phyloP scores from a whole-genome alignment of 768 basidiomycete species.

The Neoboletus brunneissimus region DNA sequence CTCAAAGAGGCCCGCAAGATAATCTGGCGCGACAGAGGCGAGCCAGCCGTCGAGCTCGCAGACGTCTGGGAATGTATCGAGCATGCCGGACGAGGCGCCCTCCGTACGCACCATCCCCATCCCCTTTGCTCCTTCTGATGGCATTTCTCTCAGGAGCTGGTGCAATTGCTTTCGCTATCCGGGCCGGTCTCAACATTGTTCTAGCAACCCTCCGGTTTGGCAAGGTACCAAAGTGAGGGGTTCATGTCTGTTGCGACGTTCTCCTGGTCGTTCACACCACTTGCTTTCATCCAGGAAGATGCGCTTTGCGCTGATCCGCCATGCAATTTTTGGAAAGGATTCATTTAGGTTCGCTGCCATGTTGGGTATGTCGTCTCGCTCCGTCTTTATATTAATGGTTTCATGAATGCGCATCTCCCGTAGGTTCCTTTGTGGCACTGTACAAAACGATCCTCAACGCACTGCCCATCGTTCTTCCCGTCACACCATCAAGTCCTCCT shows the following conservation, averaged over 20 bases:
- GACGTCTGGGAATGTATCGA: conserved; percentile 63
- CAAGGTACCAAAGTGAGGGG: conserved; percentile 59
- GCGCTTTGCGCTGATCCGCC: conserved; percentile 65
- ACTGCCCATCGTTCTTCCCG: conserved; percentile 66
- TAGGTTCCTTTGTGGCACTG: conserved; percentile 71
- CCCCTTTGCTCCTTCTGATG: background rate
- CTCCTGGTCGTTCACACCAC: background rate
- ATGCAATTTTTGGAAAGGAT: conserved; percentile 81
- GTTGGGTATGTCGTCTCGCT: conserved; percentile 53
- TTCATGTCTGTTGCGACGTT: background rate
- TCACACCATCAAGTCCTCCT: conserved; percentile 22
- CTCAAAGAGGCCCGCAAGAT: conserved; percentile 72
- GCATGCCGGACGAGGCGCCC: conserved; percentile 68
- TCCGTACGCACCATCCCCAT: conserved; percentile 49
- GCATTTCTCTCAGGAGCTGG: conserved; percentile 62
- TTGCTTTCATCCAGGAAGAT: conserved; percentile 46
- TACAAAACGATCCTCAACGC: conserved; percentile 81
- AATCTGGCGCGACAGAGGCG: conserved; percentile 78
- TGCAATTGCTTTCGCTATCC: conserved; percentile 73
- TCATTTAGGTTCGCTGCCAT: conserved; percentile 83
- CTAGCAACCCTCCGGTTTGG: conserved; percentile 73
- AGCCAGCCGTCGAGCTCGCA: conserved; percentile 66
- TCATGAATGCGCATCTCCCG: background rate
- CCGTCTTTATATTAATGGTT: too few species aligned
- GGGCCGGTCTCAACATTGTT: conserved; percentile 80